phyloP scores from a whole-genome alignment of 192 early-diverging fungal species.

The Linnemannia exigua region DNA sequence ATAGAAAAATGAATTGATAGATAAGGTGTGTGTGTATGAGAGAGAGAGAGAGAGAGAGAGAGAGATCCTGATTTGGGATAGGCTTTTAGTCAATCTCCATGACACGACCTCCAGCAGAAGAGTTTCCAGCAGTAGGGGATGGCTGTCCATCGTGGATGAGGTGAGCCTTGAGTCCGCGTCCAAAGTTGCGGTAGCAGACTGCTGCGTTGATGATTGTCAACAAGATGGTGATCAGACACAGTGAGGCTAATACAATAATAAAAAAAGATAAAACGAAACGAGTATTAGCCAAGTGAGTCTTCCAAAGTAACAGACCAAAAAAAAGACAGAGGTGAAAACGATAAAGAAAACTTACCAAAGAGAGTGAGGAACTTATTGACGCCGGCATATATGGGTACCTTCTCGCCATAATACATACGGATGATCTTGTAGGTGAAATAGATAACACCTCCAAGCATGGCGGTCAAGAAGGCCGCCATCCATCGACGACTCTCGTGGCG shows the following conservation, averaged over 20 bases:
- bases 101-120: constrained; percentile 1
- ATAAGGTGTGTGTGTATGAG: background rate
- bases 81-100: constrained; percentile 43
- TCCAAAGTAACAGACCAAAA: background rate
- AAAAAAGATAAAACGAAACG: background rate
- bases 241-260: constrained; percentile 37
- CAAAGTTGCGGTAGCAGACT: constrained; percentile 69
- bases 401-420: constrained; percentile 64
- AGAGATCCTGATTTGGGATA: too few relatives aligned
- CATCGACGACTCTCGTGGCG: constrained; percentile 74
- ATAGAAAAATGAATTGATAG: background rate
- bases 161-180: constrained; percentile 70
- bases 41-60: background rate
- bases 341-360: constrained; percentile 67
- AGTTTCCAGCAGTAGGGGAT: background rate
- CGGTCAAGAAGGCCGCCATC: constrained; percentile 72
- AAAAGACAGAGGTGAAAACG: constrained; percentile 3
- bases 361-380: constrained; percentile 75
- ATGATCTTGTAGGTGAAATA: constrained; percentile 80
- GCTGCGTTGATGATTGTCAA: constrained; percentile 61
- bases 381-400: constrained; percentile 60
- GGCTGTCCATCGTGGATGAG: constrained; percentile 11
- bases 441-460: constrained; percentile 72
- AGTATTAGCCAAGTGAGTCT: constrained; percentile 1
- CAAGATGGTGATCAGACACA: constrained; percentile 63